Base-by-base conservation (phyloP, 2,329 filamentous ascomycete species). In the Sporothrix humicola region DNA sequence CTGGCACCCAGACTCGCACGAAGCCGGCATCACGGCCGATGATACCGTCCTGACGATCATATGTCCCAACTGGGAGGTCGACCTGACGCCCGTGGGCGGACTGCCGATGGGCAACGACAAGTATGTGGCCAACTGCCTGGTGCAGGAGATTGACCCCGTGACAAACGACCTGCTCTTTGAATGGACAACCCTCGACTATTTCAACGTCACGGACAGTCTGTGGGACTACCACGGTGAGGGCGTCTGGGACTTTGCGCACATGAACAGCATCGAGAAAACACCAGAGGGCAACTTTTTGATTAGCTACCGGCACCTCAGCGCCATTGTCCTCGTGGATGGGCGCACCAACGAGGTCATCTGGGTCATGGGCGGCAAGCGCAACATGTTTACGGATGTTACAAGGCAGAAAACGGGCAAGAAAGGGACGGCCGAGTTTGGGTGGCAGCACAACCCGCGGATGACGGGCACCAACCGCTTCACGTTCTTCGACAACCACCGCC, bases 211-310 rank as follows among this genome's bases (percentile, higher is more conserved):
- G 48, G 76, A 77, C 65, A 71, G 69, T 46, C 9, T 73, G 23
- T 66, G 61, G 48, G 20, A 73, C 77, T 20, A 73, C 75, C 23
- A 79, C 69, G 77, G 77, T 61, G 77, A 78, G 1, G 78, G 78
- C 52, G 81, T 82, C 0, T 89, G 86, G 80, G 87, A 89, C 77
- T 87, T 84, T 75, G 88, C 87, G 78, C 86, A 88, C 78, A 84
- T 89, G 79, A 87, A 89, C 79, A 86, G 85, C 46, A 80, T 89
- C 37, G 84, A 88, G 76, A 88, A 88, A 37, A 72, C 85, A 70
- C 76, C 79, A 0, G 76, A 82, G 0, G 86, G 86, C 3, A 85
- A 89, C 75, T 90, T 86, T 72, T 78, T 89, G 17, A 81, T 89
- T n/a, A 89, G 87, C 0, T 82, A 84, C 0, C 84, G 87, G 1